Percentiles rank a stretch among this genome's conserved stretches.
Evolutionary conservation across 1,284 basidiomycete species (phyloP).

Genomic region (Cronartium quercuum): DNA sequence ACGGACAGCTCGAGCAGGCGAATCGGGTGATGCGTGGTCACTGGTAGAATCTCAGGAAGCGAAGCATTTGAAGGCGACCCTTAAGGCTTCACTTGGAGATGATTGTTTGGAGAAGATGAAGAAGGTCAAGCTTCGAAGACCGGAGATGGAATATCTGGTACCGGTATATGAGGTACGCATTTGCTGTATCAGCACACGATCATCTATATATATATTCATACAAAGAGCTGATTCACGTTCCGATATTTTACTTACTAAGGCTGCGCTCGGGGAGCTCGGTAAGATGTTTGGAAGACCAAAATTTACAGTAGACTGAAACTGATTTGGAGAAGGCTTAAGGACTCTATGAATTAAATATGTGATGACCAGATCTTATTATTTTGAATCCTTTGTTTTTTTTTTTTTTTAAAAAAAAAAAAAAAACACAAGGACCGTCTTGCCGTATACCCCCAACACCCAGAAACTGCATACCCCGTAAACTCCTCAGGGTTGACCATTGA

Average conservation of each 20-base stretch:
- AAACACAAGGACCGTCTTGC: too few species aligned
- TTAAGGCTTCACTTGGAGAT: background rate
- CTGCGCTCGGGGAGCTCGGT: background rate
- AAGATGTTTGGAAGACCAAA: background rate
- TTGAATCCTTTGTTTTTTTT: too few species aligned
- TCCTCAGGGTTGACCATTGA: too few species aligned
- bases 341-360: too few species aligned
- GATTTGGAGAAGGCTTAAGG: too few species aligned
- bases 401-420: too few species aligned
- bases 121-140: background rate
- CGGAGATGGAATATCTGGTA: background rate
- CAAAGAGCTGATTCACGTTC: background rate
- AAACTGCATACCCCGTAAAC: too few species aligned
- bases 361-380: too few species aligned
- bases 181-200: background rate
- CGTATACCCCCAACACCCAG: too few species aligned
- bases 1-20: constrained; percentile 83
- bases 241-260: background rate
- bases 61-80: constrained; percentile 16
- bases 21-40: constrained; percentile 81
- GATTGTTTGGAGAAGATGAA: background rate
- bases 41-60: constrained; percentile 61
- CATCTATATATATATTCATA: background rate
- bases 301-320: background rate
- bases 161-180: background rate